Percentiles rank a stretch among this genome's conserved stretches.
Evolutionary conservation across 768 basidiomycete genomes (phyloP).

Genomic region (Inosperma sp.): DNA sequence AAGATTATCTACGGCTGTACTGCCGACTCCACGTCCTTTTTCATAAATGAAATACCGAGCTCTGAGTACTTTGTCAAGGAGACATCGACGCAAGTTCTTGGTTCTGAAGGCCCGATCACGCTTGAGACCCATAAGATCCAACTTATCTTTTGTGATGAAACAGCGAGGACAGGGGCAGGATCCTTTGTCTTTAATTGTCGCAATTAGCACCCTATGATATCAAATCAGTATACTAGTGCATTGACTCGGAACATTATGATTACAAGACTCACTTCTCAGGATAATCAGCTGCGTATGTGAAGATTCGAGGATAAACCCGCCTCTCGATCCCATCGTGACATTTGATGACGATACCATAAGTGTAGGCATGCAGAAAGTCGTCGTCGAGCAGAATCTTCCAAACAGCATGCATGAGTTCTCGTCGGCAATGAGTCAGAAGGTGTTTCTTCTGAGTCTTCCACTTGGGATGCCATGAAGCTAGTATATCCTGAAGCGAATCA

Average conservation of each 20-base stretch:
- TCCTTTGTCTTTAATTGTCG: conserved; percentile 30
- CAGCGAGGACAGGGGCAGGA: conserved; percentile 35
- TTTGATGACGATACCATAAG: conserved; percentile 28
- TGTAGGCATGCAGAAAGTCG: conserved; percentile 21
- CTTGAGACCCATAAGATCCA: conserved; percentile 28
- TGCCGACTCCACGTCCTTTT: conserved; percentile 3
- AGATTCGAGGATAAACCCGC: conserved; percentile 29
- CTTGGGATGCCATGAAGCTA: neutral
- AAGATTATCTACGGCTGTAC: conserved; percentile 13
- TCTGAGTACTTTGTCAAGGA: neutral
- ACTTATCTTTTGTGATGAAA: conserved; percentile 21
- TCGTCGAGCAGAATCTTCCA: conserved; percentile 22
- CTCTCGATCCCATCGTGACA: conserved; percentile 30
- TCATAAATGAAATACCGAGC: conserved; percentile 11
- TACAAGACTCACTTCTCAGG: conserved; percentile 41
- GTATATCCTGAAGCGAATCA: conserved; percentile 19
- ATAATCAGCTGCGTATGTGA: conserved; percentile 37
- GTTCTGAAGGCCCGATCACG: conserved; percentile 15
- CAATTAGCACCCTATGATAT: conserved; percentile 8
- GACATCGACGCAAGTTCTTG: conserved; percentile 11
- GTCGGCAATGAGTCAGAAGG: conserved; percentile 24
- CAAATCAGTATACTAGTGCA: too few relatives aligned
- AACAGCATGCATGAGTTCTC: conserved; percentile 32
- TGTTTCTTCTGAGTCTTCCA: conserved; percentile 6
- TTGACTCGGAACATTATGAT: too few relatives aligned